Base-by-base conservation (phyloP, 1,139 yeast genomes). In the Debaryomycetaceae sp. region DNA sequence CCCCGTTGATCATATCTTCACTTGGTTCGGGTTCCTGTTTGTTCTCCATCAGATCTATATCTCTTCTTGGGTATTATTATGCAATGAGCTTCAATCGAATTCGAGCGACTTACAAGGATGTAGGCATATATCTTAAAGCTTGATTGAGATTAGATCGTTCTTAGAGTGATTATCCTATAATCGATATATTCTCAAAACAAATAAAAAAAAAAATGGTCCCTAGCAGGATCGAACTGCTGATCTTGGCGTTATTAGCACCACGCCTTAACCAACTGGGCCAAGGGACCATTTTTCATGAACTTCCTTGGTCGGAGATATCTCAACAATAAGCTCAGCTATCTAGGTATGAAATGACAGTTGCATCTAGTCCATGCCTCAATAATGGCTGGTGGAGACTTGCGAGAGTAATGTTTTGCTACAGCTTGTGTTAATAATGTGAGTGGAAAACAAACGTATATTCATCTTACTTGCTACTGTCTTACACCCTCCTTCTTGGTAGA, bases 201-300 rank as follows among this genome's bases (percentile, higher is more conserved):
- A 17, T 17, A 5, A 9, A 13, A 34, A 17, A 34, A 13, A 13
- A 13, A 13, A 35, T 81, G 87, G 83, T 82, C 86, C 85, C 86
- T 81, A 80, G 85, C 87, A 79, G 87, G 87, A 81, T 82, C 87
- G 86, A 81, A 81, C 87, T 78, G 87, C 85, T 79, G 87, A 81
- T 80, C 87, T 80, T 71, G 83, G 85, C 84, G 85, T 80, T 72
- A 83, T 83, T 83, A 83, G 89, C 88, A 83, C 89, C 86, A 76
- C 86, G 89, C 89, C 89, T 81, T 83, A 81, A 83, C 87, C 87
- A 83, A 82, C 87, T 82, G 83, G 87, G 87, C 87, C 87, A 82
- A 81, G 86, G 86, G 87, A 82, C 83, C 84, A 27, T 27, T 11
- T 27, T 27, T 27, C 31, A 27, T 17, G 20, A 17, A 17, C 20